phyloP scores from a whole-genome alignment of 2,329 filamentous ascomycete genomes.

The Volutella citrinella region DNA sequence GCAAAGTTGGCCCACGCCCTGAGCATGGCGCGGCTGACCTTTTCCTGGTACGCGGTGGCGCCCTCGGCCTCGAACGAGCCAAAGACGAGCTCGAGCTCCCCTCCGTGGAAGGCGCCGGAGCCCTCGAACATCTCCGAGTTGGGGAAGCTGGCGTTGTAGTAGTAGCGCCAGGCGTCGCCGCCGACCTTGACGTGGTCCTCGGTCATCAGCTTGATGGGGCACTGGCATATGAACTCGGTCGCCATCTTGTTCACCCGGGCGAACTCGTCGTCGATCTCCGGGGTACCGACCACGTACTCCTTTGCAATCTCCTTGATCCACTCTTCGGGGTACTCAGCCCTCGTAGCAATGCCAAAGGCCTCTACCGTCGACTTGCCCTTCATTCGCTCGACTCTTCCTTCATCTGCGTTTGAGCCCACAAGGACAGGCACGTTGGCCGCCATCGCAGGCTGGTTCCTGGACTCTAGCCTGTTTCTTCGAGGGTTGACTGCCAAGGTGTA shows the following conservation, averaged over 20 bases:
- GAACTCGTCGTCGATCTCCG: constrained; percentile 14
- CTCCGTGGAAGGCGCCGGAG: constrained; percentile 44
- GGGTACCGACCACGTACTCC: constrained; percentile 15
- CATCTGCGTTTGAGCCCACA: constrained; percentile 20
- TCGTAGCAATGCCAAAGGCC: not conserved
- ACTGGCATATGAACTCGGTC: constrained; percentile 21
- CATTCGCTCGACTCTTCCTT: constrained; percentile 13
- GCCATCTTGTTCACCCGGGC: constrained; percentile 14
- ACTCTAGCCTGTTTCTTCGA: constrained; percentile 11
- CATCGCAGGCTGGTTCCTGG: not conserved
- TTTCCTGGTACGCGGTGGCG: constrained; percentile 16
- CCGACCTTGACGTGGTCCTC: constrained; percentile 29
- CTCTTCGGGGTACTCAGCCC: not conserved
- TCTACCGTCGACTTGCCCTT: constrained; percentile 1
- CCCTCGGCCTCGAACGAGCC: constrained; percentile 27
- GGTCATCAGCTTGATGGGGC: constrained; percentile 20
- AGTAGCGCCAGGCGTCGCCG: constrained; percentile 42
- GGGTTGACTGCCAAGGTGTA: constrained; percentile 18
- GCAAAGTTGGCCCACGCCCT: constrained; percentile 28
- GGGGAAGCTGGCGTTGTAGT: constrained; percentile 46
- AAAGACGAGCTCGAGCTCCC: constrained; percentile 43
- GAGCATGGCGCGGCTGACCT: constrained; percentile 22
- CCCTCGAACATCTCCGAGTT: constrained; percentile 38
- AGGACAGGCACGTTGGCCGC: constrained; percentile 24
- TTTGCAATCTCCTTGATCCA: constrained; percentile 8